Conservation (phyloP, 2,329 filamentous ascomycete species). For the Bipolaris bicolor region DNA sequence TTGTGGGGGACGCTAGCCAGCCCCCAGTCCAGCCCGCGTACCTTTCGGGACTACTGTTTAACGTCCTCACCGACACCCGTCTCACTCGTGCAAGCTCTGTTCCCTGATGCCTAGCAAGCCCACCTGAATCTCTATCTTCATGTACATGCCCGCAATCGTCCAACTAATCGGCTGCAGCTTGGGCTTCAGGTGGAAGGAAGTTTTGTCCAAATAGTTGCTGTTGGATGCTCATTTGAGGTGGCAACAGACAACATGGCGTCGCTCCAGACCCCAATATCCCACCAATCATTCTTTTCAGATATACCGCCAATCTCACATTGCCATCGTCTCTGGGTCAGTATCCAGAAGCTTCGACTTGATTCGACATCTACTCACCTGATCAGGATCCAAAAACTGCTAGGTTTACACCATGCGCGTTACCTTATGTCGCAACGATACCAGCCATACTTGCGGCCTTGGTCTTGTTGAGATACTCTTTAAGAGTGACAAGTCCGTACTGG, state of each 20-base stretch:
- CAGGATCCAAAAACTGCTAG: constrained; percentile 47
- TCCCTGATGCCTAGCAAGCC: constrained; percentile 16
- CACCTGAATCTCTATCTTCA: not conserved
- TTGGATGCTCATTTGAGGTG: constrained; percentile 2
- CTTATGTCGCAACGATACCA: constrained; percentile 49
- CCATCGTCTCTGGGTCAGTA: constrained; percentile 37
- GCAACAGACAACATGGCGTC: constrained; percentile 29
- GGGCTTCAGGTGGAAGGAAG: constrained; percentile 31
- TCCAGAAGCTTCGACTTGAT: not conserved
- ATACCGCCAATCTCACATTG: constrained; percentile 33
- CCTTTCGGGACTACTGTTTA: not conserved
- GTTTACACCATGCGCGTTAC: constrained; percentile 51
- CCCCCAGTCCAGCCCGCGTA: not conserved
- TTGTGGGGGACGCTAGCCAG: constrained; percentile 11
- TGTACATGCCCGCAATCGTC: constrained; percentile 25
- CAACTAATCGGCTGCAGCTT: constrained; percentile 19
- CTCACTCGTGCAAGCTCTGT: not conserved
- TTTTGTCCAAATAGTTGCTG: constrained; percentile 21
- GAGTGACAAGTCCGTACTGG: constrained; percentile 42
- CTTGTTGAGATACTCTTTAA: constrained; percentile 46
- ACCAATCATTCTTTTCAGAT: constrained; percentile 15
- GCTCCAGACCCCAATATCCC: constrained; percentile 31
- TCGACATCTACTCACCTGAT: constrained; percentile 15
- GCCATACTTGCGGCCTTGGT: constrained; percentile 46
- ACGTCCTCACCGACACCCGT: constrained; percentile 12